Evolutionary conservation across 371 early-diverging fungal species (phyloP), one percentile per base, ranked within the genome.

Genomic region (Batrachochytrium dendrobatidis): DNA sequence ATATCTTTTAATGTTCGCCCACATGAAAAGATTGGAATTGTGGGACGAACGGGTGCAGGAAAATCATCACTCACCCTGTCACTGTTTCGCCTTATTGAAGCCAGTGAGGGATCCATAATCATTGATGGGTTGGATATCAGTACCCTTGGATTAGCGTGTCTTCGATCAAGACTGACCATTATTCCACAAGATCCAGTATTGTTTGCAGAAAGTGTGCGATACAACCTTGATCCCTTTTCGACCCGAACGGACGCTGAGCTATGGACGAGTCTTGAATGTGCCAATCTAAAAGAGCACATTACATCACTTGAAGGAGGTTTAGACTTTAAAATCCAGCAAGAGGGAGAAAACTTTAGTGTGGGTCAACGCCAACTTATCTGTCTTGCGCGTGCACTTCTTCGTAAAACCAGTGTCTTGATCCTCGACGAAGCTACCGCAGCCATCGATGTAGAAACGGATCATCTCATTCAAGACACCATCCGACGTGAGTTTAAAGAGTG

Each of bases 151-250:
- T 72, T 95, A 17, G 75, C 77, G 56, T 89, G 91, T 63, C 72
- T 95, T 60, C 63, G 82, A 2, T 65, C 64, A 3, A 50, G 58
- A 25, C 30, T 82, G 56, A 72, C 89, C 0, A 93, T 98, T 58
- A 94, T 97, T 65, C 96, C 98, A 25, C 98, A 98, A 73, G 98
- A 95, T 55, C 94, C 95, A 12, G 88, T 92, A 25, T 70, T 96
- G 29, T 97, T 75, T 64, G 46, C 63, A 18, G 74, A 71, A 15
- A 74, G 71, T 25, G 60, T 75, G n/a, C 63, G 83, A 24, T 74
- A 79, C 17, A 88, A 87, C 59, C 69, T 94, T 64, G 96, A 95
- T 77, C 95, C 95, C 20, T 86, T 91, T 59, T 69, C 66, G 32
- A 66, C 63, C 18, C 71, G 82, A 32, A 70, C 80, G 7, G 96